Base-by-base conservation (phyloP, 78 protist genomes). In the Guillardia theta region DNA sequence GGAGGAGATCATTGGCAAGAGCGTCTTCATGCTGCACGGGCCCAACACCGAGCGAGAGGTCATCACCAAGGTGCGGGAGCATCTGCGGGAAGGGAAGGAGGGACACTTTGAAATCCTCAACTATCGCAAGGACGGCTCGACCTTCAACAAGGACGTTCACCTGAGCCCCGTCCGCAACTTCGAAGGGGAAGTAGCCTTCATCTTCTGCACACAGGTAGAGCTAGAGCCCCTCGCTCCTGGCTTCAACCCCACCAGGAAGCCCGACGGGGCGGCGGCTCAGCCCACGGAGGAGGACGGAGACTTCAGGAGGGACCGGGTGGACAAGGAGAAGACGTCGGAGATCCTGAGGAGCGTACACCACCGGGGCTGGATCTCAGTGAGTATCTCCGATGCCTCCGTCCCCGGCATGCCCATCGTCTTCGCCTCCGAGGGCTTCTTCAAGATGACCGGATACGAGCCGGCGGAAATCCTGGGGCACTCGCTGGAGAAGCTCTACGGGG, bases 371-470 rank as follows among this genome's bases (percentile, higher is more conserved):
- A 30, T 50, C 58, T 50, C 58, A 19, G 30, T 50, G 58, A 19
- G 58, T 50, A 10, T 50, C 58, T 50, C 30, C 12, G 33, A 1
- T 18, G 83, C 83, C 0, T 15, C 83, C 4, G 36, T 22, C 45
- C 9, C 36, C 1, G 22, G 10, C 83, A 70, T 24, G 83, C 83
- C 83, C 10, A 36, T 70, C 46, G 83, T 70, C 41, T 70, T 70
- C 41, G 83, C 83, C 1, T 70, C 83, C 41, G 83, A 70, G 41
- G 83, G 83, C 8, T 70, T 70, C 83, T 70, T 70, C 83, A 70
- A 70, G 6, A 70, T 70, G 83, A 70, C 83, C 21, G 70, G 70
- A 6, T 58, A 58, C 70, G 70, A 58, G 70, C 70, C 70, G 70
- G 70, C 70, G 6, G 70, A 58, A 30, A 58, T 58, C 70, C 70